phyloP scores from a whole-genome alignment of 2,329 filamentous ascomycete species.

The Arthrinium phaeospermum region DNA sequence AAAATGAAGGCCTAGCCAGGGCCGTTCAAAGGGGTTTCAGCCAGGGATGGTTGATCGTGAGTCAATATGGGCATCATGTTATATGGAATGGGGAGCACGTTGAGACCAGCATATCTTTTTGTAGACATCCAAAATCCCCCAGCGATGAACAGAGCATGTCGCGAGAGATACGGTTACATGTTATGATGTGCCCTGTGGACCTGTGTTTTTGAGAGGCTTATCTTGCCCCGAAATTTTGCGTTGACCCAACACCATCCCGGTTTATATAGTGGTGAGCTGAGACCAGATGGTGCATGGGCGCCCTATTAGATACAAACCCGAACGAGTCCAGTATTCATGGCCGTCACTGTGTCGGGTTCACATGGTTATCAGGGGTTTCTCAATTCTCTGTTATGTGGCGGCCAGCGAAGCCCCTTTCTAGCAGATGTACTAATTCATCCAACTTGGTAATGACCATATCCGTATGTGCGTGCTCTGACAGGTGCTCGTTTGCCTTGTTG shows the following conservation, averaged over 20 bases:
- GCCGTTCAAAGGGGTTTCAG: not conserved
- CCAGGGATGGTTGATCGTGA: constrained; percentile 6
- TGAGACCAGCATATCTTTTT: not conserved
- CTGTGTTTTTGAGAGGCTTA: not conserved
- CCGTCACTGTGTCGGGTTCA: not conserved
- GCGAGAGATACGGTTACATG: not conserved
- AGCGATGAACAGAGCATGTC: constrained; percentile 1
- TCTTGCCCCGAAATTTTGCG: not conserved
- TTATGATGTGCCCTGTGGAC: not conserved
- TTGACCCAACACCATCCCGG: not conserved
- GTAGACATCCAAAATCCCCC: not conserved
- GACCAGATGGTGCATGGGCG: not conserved
- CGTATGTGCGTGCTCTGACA: constrained; percentile 76
- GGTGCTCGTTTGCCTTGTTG: constrained; percentile 77
- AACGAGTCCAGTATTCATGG: not conserved
- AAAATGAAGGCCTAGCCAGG: not conserved
- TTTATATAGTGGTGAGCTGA: not conserved
- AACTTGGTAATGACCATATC: constrained; percentile 74
- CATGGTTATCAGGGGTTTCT: not conserved
- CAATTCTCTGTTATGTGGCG: constrained; percentile 30
- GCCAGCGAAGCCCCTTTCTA: constrained; percentile 77
- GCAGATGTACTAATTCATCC: constrained; percentile 76
- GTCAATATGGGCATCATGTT: constrained; percentile 6
- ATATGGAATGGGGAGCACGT: not conserved
- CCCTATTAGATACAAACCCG: not conserved